These are phyloP conservation scores for Benincasa hispida DNA, from an alignment of 306 rosid species.

Conservation along the genomic window DNA sequence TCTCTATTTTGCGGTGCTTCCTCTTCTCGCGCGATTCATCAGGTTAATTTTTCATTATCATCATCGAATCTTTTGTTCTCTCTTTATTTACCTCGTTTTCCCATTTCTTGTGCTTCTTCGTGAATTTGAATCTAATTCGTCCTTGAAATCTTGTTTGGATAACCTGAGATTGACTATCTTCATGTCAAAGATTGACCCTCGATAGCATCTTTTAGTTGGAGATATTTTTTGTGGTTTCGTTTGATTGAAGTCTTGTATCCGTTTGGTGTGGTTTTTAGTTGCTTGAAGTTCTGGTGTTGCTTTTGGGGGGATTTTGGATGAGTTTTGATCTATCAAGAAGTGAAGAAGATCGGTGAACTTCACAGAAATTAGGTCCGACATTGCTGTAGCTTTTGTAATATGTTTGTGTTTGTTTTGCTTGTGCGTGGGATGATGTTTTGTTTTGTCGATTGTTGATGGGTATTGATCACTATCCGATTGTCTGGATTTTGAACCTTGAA, in stretches of 20 bases:
- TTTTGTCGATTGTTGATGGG: neutral
- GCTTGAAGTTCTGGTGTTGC: neutral
- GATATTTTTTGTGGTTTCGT: neutral
- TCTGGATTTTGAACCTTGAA: neutral
- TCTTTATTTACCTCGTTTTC: neutral
- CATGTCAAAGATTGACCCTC: neutral
- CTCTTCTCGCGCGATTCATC: constrained; percentile 39
- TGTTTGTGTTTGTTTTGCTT: constrained; percentile 1
- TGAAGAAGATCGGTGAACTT: neutral
- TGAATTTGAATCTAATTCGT: neutral
- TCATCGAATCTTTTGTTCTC: neutral
- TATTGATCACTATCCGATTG: neutral
- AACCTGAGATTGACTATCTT: neutral
- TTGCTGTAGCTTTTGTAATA: neutral
- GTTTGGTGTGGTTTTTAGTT: neutral
- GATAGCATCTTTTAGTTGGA: neutral
- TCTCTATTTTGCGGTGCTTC: constrained; percentile 73
- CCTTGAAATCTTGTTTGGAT: neutral
- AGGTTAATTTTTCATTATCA: neutral
- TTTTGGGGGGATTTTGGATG: neutral
- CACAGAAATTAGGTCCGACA: neutral
- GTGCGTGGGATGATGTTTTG: neutral
- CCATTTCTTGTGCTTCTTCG: neutral
- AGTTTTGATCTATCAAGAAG: neutral
- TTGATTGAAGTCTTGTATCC: neutral